phyloP scores from a whole-genome alignment of 768 basidiomycete species.

The Pulveroboletus sp. region DNA sequence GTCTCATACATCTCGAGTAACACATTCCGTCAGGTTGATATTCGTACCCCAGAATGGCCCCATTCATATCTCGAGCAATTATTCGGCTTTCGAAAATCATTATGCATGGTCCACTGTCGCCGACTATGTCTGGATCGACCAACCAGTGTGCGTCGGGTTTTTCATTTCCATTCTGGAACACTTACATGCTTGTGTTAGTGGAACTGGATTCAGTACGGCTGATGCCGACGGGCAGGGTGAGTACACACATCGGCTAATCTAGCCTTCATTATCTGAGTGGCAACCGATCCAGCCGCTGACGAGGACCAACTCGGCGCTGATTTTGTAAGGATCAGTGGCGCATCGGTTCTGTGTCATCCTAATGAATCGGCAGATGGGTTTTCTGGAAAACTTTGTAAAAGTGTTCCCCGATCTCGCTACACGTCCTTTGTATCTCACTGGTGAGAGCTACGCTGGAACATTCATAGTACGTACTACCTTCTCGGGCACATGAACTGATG shows the following conservation, averaged over 20 bases:
- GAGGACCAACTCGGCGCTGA: slow-evolving; percentile 62
- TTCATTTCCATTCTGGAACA: background rate
- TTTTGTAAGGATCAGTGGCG: slow-evolving; percentile 38
- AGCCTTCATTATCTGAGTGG: background rate
- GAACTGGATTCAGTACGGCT: slow-evolving; percentile 60
- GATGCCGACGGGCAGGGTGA: slow-evolving; percentile 57
- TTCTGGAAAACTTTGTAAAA: slow-evolving; percentile 64
- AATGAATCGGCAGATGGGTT: slow-evolving; percentile 73
- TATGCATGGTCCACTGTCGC: slow-evolving; percentile 56
- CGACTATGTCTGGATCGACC: slow-evolving; percentile 72
- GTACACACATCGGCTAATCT: too few relatives aligned
- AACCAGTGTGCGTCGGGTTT: slow-evolving; percentile 54
- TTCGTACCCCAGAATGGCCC: slow-evolving; percentile 81
- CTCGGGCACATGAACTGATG: background rate
- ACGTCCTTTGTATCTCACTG: slow-evolving; percentile 63
- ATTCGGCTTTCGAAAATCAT: slow-evolving; percentile 44
- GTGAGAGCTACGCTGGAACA: slow-evolving; percentile 72
- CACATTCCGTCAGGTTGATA: too few relatives aligned
- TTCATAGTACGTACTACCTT: slow-evolving; percentile 50
- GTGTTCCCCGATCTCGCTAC: slow-evolving; percentile 66
- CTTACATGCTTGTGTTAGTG: slow-evolving; percentile 33
- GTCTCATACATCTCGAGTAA: too few relatives aligned
- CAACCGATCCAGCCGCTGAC: slow-evolving; percentile 39
- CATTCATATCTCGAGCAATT: slow-evolving; percentile 50
- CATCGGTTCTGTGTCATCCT: background rate